Conservation (phyloP, 2,329 filamentous ascomycete genomes). For the Trichoderma simmonsii region DNA sequence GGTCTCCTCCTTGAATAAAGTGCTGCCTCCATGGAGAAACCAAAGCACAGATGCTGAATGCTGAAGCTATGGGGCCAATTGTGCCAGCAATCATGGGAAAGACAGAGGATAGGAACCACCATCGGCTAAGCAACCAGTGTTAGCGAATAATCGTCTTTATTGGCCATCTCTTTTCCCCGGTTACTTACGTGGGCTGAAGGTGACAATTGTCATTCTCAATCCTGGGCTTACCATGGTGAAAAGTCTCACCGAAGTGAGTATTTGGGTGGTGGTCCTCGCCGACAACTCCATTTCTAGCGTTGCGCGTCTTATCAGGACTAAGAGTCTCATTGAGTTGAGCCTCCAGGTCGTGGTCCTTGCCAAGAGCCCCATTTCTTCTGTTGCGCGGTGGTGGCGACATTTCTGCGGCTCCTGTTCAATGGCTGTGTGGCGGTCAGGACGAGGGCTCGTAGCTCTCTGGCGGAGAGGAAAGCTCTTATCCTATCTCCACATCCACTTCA, state of each 20-base stretch:
- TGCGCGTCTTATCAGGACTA: not conserved
- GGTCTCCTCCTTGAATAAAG: not conserved
- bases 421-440: not conserved
- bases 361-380: not conserved
- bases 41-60: slow-evolving; percentile 84
- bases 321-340: not conserved
- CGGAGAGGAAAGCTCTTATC: not conserved
- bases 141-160: not conserved
- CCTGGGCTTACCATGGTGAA: not conserved
- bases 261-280: not conserved
- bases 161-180: too few species aligned
- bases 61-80: slow-evolving; percentile 79
- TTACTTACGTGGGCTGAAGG: slow-evolving; percentile 1
- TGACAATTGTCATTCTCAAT: slow-evolving; percentile 9
- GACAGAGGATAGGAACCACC: slow-evolving; percentile 62
- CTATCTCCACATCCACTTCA: not conserved
- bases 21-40: slow-evolving; percentile 55
- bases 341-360: not conserved
- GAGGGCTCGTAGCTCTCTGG: not conserved
- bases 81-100: slow-evolving; percentile 81
- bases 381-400: not conserved
- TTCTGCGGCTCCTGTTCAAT: not conserved
- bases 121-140: slow-evolving; percentile 27
- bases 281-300: not conserved
- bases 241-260: not conserved